These are phyloP conservation scores for Pythium utonaiense DNA, from an alignment of 352 stramenopile species.

Conservation along the genomic window DNA sequence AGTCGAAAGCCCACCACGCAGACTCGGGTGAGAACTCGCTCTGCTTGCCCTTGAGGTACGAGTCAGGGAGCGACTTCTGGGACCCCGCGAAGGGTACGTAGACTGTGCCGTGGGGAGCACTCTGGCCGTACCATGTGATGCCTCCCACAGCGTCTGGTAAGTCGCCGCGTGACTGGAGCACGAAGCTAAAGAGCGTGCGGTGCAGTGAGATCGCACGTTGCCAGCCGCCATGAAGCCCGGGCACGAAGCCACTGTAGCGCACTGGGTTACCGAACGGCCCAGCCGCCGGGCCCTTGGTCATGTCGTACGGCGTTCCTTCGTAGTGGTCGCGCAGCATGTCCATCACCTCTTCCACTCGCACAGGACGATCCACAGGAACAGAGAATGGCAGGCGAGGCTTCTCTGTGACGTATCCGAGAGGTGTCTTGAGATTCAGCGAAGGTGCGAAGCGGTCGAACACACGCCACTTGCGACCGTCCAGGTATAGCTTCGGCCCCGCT, in stretches of 20 bases:
- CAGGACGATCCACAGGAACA: constrained; percentile 55
- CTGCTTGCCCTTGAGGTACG: constrained; percentile 65
- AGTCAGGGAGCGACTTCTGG: constrained; percentile 42
- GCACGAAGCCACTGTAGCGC: constrained; percentile 33
- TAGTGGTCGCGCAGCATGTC: constrained; percentile 89
- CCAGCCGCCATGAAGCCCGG: constrained; percentile 66
- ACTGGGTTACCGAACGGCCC: constrained; percentile 79
- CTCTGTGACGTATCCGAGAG: constrained; percentile 49
- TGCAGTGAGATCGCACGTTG: constrained; percentile 90
- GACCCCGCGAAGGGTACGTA: constrained; percentile 67
- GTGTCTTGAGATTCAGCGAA: constrained; percentile 66
- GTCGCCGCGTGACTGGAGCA: constrained; percentile 44
- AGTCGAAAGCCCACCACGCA: constrained; percentile 84
- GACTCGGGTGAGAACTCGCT: constrained; percentile 63
- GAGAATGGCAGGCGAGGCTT: constrained; percentile 86
- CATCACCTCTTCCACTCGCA: constrained; percentile 76
- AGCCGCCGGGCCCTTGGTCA: constrained; percentile 76
- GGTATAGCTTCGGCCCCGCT: constrained; percentile 51
- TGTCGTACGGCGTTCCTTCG: constrained; percentile 86
- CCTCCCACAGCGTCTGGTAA: constrained; percentile 44
- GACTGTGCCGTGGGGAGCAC: constrained; percentile 60
- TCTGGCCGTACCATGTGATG: constrained; percentile 67
- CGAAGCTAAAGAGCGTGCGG: constrained; percentile 85
- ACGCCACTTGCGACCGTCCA: constrained; percentile 85
- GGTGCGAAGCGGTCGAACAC: constrained; percentile 80